These are phyloP conservation scores for Salix koriyanagi DNA, from an alignment of 345 rosid genomes.

Conservation along the genomic window DNA sequence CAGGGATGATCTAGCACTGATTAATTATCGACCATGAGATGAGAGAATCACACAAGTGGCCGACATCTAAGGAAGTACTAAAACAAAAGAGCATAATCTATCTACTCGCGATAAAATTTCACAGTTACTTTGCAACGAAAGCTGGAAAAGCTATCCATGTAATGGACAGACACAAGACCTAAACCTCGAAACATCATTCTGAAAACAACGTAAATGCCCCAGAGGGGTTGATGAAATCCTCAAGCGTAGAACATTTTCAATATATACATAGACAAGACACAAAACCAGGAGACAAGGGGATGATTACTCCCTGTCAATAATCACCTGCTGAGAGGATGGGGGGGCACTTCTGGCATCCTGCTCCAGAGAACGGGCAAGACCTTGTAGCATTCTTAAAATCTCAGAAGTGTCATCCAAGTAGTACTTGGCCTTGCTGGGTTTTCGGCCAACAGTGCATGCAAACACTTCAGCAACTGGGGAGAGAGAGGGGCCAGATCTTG, in stretches of 20 bases:
- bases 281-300: neutral
- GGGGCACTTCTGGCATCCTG: constrained; percentile 15
- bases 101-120: neutral
- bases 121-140: neutral
- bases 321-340: neutral
- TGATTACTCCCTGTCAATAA: constrained; percentile 9
- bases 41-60: neutral
- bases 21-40: neutral
- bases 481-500: constrained; percentile 49
- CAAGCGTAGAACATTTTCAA: neutral
- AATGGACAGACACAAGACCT: neutral
- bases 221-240: neutral
- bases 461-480: constrained; percentile 88
- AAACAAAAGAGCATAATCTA: neutral
- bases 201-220: neutral
- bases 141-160: neutral
- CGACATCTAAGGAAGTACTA: neutral
- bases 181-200: neutral
- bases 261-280: neutral
- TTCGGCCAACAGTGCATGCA: constrained; percentile 89
- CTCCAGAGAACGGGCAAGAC: constrained; percentile 47
- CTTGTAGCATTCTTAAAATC: constrained; percentile 71
- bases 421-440: constrained; percentile 92
- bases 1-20: neutral
- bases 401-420: constrained; percentile 78